Base-by-base conservation (phyloP, 345 rosid genomes). In the Citrus australasica region DNA sequence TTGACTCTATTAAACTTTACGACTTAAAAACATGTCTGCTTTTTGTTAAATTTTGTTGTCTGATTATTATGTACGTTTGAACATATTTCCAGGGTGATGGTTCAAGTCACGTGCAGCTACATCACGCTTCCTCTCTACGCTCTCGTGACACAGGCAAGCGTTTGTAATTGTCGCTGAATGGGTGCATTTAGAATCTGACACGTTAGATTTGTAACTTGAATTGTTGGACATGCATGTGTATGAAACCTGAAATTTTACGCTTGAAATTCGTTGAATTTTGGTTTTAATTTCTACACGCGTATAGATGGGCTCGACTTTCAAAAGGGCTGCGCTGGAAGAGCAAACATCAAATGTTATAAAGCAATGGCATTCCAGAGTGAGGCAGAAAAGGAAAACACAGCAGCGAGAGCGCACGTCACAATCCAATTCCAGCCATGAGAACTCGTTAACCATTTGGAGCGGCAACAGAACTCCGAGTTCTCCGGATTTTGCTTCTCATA, bases 61-160 rank as follows among this genome's bases (percentile, higher is more conserved):
- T 9, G 11, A 38, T 42, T 42, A 42, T 42, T 42, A 11, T 11
- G 16, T 10, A 10, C 17, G 5, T 0, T 53, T 53, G 7, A 53
- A 53, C 58, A 17, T 19, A 4, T 51, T 46, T 53, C 7, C 84
- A 92, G 97, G 83, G 84, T 90, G 78, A 75, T 83, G 28, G 90
- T 94, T 77, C 97, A 90, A 75, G 75, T 86, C 53, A 55, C 90
- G 74, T 87, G 94, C 89, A 90, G 92, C 76, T 90, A 92, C 78
- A 89, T 93, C 79, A 93, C 98, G 28, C 89, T 93, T 69, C 97
- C 98, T 62, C 93, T 92, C 19, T 92, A 93, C 81, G 97, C 97
- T 56, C 82, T 92, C 56, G 97, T 93, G 60, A 92, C 93, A 22
- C 98, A 92, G 88, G 58, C 58, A 53, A 53, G 58, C 58, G 1